Evolutionary conservation across 768 basidiomycete species (phyloP), one percentile per base, ranked within the genome.

Genomic region (Kwoniella heveanensis): DNA sequence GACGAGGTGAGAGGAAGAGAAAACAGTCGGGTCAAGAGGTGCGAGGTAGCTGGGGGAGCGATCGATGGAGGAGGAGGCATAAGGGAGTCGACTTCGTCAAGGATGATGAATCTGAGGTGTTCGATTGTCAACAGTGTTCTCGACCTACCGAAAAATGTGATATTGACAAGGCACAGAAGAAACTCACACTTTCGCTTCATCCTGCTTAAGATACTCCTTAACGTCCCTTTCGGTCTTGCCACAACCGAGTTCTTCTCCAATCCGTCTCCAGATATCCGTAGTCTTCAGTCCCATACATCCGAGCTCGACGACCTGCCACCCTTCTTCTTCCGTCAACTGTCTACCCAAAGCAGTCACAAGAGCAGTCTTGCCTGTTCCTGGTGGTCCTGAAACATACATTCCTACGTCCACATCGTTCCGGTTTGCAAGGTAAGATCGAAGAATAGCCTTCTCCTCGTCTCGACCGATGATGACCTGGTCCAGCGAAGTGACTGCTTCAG

Each of bases 341-440:
- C 71, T 44, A 2, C 74, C 76, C 19, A 80, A 48, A 12, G 72
- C 70, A 39, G 74, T 74, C 19, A 80, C 72, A 27, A 76, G 53
- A 25, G 79, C 80, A 13, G 80, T 81, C 71, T 81, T 99, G 9
- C 96, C 95, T 1, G 91, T 92, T 1, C 94, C 95, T 2, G 93
- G 92, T 1, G 91, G 86, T 9, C 95, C 95, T 9, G 93, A 94
- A 56, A 97, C 88, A 79, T 94, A 97, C 62, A 77, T 64, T 19
- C 70, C 74, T 1, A 66, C 69, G 26, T 71, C 74, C 21, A 49
- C 25, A 22, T 62, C 64, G 10, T 49, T 53, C 15, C 57, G 47
- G 15, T 61, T 46, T 6, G 66, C 50, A 15, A 80, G 66, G 52
- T 80, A 80, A 1, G 56, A 27, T 32, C 66, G 47, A 2, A 80